Conservation (phyloP, 768 basidiomycete genomes). For the Termitomyces sp. region DNA sequence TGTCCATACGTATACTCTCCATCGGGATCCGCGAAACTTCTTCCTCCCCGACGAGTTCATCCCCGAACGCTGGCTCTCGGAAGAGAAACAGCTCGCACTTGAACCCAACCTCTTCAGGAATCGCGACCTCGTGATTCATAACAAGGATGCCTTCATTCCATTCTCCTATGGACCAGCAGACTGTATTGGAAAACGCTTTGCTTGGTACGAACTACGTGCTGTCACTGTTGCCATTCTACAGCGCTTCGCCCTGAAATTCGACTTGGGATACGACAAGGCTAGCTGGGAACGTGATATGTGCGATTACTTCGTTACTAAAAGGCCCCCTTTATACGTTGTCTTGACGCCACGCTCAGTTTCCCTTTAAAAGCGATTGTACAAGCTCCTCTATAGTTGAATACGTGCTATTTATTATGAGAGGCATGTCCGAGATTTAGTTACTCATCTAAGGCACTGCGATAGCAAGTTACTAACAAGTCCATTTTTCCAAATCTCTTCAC, state of each 20-base stretch:
- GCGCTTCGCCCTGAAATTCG: constrained; percentile 24
- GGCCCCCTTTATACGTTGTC: not conserved
- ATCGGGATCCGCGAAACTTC: constrained; percentile 32
- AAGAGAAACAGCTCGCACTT: constrained; percentile 11
- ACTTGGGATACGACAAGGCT: constrained; percentile 16
- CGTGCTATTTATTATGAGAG: too few relatives aligned
- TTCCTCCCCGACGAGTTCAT: constrained; percentile 28
- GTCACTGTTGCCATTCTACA: constrained; percentile 21
- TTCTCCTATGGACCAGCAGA: constrained; percentile 42
- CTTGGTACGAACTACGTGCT: constrained; percentile 27
- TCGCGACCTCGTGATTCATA: constrained; percentile 14
- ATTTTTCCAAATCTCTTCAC: too few relatives aligned
- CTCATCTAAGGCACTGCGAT: too few relatives aligned
- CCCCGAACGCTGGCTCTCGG: constrained; percentile 31
- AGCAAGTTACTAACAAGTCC: too few relatives aligned
- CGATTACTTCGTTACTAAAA: constrained; percentile 21
- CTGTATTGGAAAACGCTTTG: constrained; percentile 40
- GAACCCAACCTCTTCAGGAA: constrained; percentile 13
- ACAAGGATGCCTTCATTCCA: constrained; percentile 25
- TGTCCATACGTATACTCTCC: constrained; percentile 29
- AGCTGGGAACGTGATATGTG: constrained; percentile 22
- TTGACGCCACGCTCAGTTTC: not conserved
- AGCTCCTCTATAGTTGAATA: too few relatives aligned
- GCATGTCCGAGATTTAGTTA: too few relatives aligned
- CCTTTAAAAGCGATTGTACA: not conserved